Evolutionary conservation across 2,329 filamentous ascomycete genomes (phyloP).

Genomic region (Botryotinia calthae): DNA sequence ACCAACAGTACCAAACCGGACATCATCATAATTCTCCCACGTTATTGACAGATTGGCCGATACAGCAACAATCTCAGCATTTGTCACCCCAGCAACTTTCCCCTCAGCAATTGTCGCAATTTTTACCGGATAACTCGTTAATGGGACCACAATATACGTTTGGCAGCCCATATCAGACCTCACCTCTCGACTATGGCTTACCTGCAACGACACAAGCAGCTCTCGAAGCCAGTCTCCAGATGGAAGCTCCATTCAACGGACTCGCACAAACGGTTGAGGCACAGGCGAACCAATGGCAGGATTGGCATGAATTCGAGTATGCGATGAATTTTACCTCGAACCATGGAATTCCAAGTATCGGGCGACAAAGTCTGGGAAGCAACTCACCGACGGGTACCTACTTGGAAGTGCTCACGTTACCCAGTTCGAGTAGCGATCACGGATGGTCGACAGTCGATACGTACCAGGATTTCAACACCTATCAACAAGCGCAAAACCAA

Average conservation of each 20-base stretch:
- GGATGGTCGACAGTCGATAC: conserved; percentile 82
- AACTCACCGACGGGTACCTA: conserved; percentile 77
- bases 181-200: conserved; percentile 36
- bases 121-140: conserved; percentile 37
- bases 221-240: conserved; percentile 56
- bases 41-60: conserved; percentile 59
- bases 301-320: conserved; percentile 77
- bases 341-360: conserved; percentile 47
- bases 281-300: conserved; percentile 63
- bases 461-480: conserved; percentile 68
- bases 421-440: conserved; percentile 77
- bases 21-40: conserved; percentile 48
- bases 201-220: conserved; percentile 56
- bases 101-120: conserved; percentile 38
- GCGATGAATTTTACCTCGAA: conserved; percentile 55
- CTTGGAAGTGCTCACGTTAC: conserved; percentile 80
- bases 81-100: conserved; percentile 35
- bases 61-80: conserved; percentile 42
- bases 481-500: conserved; percentile 56
- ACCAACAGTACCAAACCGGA: conserved; percentile 41
- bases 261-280: conserved; percentile 57
- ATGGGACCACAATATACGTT: conserved; percentile 39
- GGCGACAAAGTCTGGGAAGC: conserved; percentile 51
- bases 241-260: conserved; percentile 61
- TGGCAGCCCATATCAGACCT: conserved; percentile 36